Base-by-base conservation (phyloP, 2,329 filamentous ascomycete species). In the Eurotiales sp. region DNA sequence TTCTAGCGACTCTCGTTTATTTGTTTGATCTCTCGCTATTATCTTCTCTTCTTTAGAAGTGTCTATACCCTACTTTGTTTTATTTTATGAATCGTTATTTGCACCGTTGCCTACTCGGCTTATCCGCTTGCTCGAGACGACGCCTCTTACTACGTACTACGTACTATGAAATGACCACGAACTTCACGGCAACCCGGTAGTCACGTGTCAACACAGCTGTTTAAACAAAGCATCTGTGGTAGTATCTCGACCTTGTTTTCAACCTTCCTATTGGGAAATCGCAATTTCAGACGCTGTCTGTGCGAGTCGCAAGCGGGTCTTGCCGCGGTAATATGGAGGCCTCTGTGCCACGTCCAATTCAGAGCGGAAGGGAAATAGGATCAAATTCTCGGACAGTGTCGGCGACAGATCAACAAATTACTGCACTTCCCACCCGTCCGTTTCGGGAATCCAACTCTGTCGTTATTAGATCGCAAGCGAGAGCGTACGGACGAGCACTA, bases 281-380 rank as follows among this genome's bases (percentile, higher is more conserved):
- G n/a, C n/a, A n/a, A n/a, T n/a, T n/a, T n/a, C n/a, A n/a, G n/a
- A n/a, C n/a, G n/a, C n/a, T n/a, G n/a, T 45, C 37, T 15, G 22
- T 40, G 34, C 37, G 25, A 39, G 29, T 22, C 21, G 25, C 29
- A 52, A 37, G 21, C 22, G 37, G 11, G 22, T 57, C 64, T 34
- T 49, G 59, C 21, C 56, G 61, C 32, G 60, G 59, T 23, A 61
- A 67, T 37, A 50, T 68, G 50, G 65, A 63, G 52, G 65, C 66
- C 48, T 66, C 64, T 11, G 58, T 62, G 37, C 62, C 47, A 58
- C 60, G 47, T 46, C 46, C 51, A 17, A 52, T 46, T 46, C 51
- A 32, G 42, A 39, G 44, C 48, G 54, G 52, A 50, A 55, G 52
- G 50, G 51, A 52, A 40, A 58, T 51, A 41, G 53, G 49, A 36